Conservation (phyloP, 768 basidiomycete genomes). For the Lactarius deliciosus region DNA sequence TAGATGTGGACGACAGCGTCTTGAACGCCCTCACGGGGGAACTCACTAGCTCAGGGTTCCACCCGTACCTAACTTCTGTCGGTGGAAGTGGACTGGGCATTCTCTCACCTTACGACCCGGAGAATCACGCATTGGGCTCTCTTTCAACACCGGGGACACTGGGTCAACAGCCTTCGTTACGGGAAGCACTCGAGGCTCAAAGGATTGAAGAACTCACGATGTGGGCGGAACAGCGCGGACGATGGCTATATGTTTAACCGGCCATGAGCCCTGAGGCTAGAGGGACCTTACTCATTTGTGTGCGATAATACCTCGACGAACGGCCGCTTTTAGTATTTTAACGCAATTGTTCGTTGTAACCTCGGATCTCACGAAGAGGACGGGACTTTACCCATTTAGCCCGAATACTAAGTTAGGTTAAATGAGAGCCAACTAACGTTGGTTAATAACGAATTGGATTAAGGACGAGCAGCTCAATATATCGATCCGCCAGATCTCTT, state of each 20-base stretch:
- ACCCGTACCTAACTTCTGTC: constrained; percentile 87
- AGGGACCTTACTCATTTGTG: background rate
- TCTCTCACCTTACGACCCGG: constrained; percentile 54
- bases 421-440: no score
- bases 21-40: constrained; percentile 58
- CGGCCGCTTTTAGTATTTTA: background rate
- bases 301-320: background rate
- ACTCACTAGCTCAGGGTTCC: constrained; percentile 65
- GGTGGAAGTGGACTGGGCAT: constrained; percentile 93
- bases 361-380: background rate
- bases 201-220: constrained; percentile 34
- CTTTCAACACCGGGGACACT: constrained; percentile 34
- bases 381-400: background rate
- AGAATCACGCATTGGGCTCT: constrained; percentile 22
- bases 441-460: background rate
- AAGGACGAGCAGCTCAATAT: background rate
- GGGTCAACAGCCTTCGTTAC: constrained; percentile 23
- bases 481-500: background rate
- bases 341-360: background rate
- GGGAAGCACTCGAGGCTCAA: constrained; percentile 34
- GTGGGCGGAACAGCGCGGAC: constrained; percentile 41
- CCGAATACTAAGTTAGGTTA: background rate
- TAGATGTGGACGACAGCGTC: constrained; percentile 67
- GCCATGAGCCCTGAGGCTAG: background rate
- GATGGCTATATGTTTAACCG: constrained; percentile 43